Evolutionary conservation across 2,329 filamentous ascomycete genomes (phyloP).

Genomic region (Colletotrichum orbiculare): DNA sequence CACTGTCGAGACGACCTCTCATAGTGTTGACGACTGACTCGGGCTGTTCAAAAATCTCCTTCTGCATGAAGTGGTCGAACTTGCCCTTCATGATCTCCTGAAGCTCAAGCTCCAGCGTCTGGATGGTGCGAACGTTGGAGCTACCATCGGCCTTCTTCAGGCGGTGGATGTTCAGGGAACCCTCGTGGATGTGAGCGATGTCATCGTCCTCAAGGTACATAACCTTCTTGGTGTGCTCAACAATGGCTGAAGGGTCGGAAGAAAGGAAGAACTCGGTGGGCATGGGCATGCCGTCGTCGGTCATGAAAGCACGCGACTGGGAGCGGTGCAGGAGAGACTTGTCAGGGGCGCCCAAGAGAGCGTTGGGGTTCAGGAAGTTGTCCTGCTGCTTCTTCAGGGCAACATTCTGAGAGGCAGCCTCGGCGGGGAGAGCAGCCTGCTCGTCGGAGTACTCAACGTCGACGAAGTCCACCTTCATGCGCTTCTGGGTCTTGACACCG

Average conservation of each 20-base stretch:
- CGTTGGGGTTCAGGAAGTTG: constrained; percentile 73
- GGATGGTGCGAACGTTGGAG: constrained; percentile 96
- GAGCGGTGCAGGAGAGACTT: constrained; percentile 98
- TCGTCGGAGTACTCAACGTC: constrained; percentile 98
- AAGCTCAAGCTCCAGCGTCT: constrained; percentile 97
- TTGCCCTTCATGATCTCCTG: constrained; percentile 99
- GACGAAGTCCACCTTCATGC: constrained; percentile 99
- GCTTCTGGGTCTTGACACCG: constrained; percentile 95
- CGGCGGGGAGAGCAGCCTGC: constrained; percentile 83
- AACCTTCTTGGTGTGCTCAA: constrained; percentile 99
- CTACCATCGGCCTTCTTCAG: constrained; percentile 96
- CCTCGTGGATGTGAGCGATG: constrained; percentile 99
- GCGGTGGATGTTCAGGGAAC: constrained; percentile 98
- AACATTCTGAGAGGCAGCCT: constrained; percentile 95
- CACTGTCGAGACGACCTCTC: constrained; percentile 95
- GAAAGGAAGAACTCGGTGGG: constrained; percentile 99
- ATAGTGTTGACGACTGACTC: constrained; percentile 99
- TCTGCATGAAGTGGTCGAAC: constrained; percentile 99
- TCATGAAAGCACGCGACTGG: constrained; percentile 98
- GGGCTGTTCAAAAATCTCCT: constrained; percentile 99
- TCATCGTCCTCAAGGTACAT: constrained; percentile 99
- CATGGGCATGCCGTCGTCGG: constrained; percentile 97
- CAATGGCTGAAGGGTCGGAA: constrained; percentile 96
- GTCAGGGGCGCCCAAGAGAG: constrained; percentile 88
- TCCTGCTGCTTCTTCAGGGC: constrained; percentile 89